phyloP scores from a whole-genome alignment of 495 filamentous ascomycete species.

The Chaetomium cochliodes region DNA sequence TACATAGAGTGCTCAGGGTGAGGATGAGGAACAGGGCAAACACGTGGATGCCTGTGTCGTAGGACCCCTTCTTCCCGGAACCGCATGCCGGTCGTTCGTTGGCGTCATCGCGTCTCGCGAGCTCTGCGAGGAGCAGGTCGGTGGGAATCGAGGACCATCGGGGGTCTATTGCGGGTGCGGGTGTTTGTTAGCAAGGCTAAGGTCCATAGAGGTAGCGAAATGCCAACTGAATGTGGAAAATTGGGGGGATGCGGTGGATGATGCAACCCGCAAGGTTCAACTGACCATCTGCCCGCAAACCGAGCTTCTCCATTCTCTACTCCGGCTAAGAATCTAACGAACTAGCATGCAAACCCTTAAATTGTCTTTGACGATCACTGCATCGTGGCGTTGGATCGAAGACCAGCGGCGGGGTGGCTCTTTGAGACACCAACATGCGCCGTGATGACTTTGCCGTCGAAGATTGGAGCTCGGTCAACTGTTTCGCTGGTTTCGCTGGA shows the following conservation, averaged over 20 bases:
- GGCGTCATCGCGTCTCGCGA: slow-evolving; percentile 44
- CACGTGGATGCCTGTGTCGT: slow-evolving; percentile 69
- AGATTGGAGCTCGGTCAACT: not conserved
- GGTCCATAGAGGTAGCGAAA: no score
- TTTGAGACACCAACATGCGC: slow-evolving; percentile 12
- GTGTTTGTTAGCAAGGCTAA: not conserved
- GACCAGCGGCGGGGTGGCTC: slow-evolving; percentile 6
- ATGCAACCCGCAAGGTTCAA: not conserved
- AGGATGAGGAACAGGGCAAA: slow-evolving; percentile 77
- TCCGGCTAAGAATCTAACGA: no score
- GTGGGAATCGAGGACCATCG: slow-evolving; percentile 53
- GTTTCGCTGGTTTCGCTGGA: not conserved
- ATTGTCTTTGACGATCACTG: slow-evolving; percentile 6
- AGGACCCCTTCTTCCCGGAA: slow-evolving; percentile 57
- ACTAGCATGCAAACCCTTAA: not conserved
- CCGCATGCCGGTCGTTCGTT: slow-evolving; percentile 58
- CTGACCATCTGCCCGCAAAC: slow-evolving; percentile 23
- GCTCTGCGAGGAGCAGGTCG: slow-evolving; percentile 51
- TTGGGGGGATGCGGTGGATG: not conserved
- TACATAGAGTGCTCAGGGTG: slow-evolving; percentile 69
- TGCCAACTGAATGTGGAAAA: no score
- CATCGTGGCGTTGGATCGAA: slow-evolving; percentile 13
- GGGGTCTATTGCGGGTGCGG: slow-evolving; percentile 23
- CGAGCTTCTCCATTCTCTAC: slow-evolving; percentile 25
- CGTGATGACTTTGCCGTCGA: not conserved